Conservation (phyloP, 106 monocot species). For the Chionographis japonica region DNA sequence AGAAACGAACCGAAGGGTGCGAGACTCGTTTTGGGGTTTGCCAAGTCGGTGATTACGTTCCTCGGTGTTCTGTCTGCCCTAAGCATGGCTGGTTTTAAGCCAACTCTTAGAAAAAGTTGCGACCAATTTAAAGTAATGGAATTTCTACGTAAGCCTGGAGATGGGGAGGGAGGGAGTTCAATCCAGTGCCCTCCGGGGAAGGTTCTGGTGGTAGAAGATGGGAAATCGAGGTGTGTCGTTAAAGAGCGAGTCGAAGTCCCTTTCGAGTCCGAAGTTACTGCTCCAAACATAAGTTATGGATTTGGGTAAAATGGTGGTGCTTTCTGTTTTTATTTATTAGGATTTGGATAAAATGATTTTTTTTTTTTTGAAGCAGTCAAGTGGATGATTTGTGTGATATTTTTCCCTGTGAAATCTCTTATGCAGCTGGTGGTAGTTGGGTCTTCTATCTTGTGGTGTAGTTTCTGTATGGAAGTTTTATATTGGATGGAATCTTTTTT, state of each 20-base stretch:
- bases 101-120: conserved; percentile 19
- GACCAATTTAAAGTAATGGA: conserved; percentile 8
- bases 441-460: no score
- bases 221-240: conserved; percentile 56
- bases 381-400: no score
- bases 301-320: conserved; percentile 36
- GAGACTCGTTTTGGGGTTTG: conserved; percentile 35
- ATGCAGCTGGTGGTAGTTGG: no score
- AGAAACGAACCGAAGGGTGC: conserved; percentile 1
- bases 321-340: no score
- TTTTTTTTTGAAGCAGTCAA: no score
- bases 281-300: conserved; percentile 60
- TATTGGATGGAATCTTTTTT: no score
- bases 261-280: conserved; percentile 47
- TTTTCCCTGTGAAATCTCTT: no score
- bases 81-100: conserved; percentile 49
- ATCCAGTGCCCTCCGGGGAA: conserved; percentile 62
- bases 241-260: conserved; percentile 82
- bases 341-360: no score
- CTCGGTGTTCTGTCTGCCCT: conserved; percentile 34
- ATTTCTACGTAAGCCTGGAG: conserved; percentile 15
- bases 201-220: conserved; percentile 68
- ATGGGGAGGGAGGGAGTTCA: background rate
- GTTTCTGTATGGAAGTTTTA: no score
- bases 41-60: conserved; percentile 50